These are phyloP conservation scores for Eremochloa ophiuroides DNA, from an alignment of 176 grass and related monocot genomes.

Conservation along the genomic window DNA sequence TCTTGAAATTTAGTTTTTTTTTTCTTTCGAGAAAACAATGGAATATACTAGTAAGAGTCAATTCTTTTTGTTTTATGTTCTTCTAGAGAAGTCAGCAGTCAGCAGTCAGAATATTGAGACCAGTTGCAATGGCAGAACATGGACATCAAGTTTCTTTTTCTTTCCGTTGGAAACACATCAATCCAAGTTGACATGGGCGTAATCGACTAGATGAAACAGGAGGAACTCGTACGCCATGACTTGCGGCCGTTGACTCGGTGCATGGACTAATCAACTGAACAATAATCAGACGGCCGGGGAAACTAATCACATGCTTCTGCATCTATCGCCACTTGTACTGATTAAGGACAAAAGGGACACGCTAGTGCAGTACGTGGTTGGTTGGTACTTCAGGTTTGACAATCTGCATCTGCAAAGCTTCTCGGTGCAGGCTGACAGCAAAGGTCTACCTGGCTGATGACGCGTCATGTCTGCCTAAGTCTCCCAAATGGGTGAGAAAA, in stretches of 20 bases:
- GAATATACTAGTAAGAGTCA: neutral
- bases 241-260: neutral
- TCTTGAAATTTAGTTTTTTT: neutral
- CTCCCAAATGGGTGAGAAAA: neutral
- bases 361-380: conserved; percentile 5
- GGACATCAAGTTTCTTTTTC: no score
- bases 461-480: neutral
- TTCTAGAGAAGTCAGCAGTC: neutral
- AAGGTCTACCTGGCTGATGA: conserved; percentile 1
- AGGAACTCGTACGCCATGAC: neutral
- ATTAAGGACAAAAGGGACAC: neutral
- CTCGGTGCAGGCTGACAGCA: neutral
- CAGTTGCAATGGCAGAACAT: neutral
- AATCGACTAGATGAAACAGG: neutral
- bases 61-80: neutral
- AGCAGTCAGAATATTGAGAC: neutral
- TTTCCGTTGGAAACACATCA: no score
- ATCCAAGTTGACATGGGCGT: neutral
- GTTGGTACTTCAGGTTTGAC: conserved; percentile 32
- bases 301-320: neutral
- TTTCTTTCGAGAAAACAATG: neutral
- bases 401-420: conserved; percentile 6
- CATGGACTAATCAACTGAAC: conserved; percentile 15
- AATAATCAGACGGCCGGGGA: neutral
- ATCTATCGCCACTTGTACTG: neutral